phyloP scores from a whole-genome alignment of 2,329 filamentous ascomycete species.

The Apiospora rasikravindrae region DNA sequence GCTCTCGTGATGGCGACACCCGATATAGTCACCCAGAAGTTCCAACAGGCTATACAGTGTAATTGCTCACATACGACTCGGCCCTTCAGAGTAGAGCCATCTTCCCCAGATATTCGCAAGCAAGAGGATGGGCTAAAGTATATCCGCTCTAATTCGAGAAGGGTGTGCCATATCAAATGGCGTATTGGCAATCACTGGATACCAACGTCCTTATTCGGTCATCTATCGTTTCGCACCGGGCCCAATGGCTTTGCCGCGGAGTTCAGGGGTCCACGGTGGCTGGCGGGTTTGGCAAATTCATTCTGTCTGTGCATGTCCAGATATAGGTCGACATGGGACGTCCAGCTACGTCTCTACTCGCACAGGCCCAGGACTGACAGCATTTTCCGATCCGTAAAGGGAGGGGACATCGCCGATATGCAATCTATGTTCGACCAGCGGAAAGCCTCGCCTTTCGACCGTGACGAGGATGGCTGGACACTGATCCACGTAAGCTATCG shows the following conservation, averaged over 20 bases:
- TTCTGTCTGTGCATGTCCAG: not conserved
- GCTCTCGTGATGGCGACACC: not conserved
- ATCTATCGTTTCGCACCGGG: not conserved
- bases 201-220: not conserved
- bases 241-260: not conserved
- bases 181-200: not conserved
- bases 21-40: not conserved
- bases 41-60: not conserved
- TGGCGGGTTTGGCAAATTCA: not conserved
- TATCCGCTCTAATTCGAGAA: not conserved
- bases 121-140: no score
- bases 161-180: no score
- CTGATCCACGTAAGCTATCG: not conserved
- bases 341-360: not conserved
- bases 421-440: not conserved
- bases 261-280: not conserved
- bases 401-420: not conserved
- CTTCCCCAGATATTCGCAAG: not conserved
- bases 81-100: not conserved
- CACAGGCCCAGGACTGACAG: not conserved
- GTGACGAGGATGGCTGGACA: not conserved
- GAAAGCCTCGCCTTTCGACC: not conserved
- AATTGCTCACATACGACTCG: not conserved
- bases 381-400: fast-evolving
- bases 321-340: not conserved